Base-by-base conservation (phyloP, 164 flowering plant species). In the Platanus orientalis region DNA sequence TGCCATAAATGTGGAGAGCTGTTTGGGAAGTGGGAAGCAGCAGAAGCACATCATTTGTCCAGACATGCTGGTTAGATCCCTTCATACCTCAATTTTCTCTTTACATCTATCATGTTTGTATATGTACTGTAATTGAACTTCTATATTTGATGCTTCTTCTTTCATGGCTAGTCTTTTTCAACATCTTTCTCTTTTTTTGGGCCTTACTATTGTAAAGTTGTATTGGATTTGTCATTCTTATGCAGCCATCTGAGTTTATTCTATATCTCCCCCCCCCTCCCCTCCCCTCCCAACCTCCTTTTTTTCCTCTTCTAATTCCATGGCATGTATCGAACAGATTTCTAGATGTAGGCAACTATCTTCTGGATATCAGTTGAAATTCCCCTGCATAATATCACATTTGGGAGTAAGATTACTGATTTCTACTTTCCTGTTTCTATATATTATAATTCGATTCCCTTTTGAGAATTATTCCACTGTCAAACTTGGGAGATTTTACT, bases 1-100 rank as follows among this genome's bases (percentile, higher is more conserved):
- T 94, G 97, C 66, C 95, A 86, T 50, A 89, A 89, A 73, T 91
- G 97, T 78, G 94, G 92, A 21, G 95, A 83, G 65, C 90, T 84
- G 60, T 94, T 89, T 71, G 82, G 62, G 60, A 84, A 80, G 71
- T 88, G 89, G 95, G 95, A 91, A 69, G 91, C 89, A 73, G 85
- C 80, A 70, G 97, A 94, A 75, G 69, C 83, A 1, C 98, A 94
- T 67, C 98, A 94, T 69, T 89, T 94, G 66, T 89, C 96, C 55
- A 86, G 83, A 66, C 98, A 94, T 81, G 98, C 97, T 70, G 97
- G 98, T 94, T 62, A 79, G 74, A 52, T 63, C 4, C 11, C 45
- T 17, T 58, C 20, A 25, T 44, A 19, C 27, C 28, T 27, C 6
- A 9, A 34, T n/a, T 23, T n/a, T 29, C 4, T 29, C n/a, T n/a